Conservation (phyloP, 331 rosid genomes). For the Cucumis variabilis region DNA sequence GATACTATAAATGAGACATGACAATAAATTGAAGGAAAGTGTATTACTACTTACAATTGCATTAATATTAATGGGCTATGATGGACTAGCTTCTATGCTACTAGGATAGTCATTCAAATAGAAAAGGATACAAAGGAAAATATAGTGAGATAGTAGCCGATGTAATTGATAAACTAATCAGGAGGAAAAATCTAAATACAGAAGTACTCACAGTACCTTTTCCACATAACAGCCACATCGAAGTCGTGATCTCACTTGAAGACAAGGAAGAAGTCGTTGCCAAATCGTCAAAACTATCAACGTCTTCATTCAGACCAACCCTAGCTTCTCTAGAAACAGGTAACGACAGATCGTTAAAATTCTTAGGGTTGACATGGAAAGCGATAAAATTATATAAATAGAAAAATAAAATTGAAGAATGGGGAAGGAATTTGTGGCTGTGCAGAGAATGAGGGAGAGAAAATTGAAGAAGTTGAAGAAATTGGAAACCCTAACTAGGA, state of each 20-base stretch:
- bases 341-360: constrained; percentile 44
- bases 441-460: not conserved
- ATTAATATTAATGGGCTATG: not conserved
- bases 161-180: not conserved
- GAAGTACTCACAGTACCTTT: constrained; percentile 59
- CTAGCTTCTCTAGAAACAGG: constrained; percentile 41
- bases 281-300: constrained; percentile 44
- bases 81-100: not conserved
- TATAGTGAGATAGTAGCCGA: not conserved
- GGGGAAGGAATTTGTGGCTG: not conserved
- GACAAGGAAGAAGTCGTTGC: constrained; percentile 48
- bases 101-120: not conserved
- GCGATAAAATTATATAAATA: not conserved
- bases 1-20: not conserved
- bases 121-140: not conserved
- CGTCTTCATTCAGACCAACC: constrained; percentile 45
- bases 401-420: not conserved
- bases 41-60: not conserved
- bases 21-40: not conserved
- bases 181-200: not conserved
- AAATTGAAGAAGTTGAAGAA: no score
- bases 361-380: constrained; percentile 51
- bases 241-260: constrained; percentile 44
- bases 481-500: constrained; percentile 16
- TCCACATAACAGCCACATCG: constrained; percentile 73